Base-by-base conservation (phyloP, 208 protist species). In the Acanthamoeba rhysodes region DNA sequence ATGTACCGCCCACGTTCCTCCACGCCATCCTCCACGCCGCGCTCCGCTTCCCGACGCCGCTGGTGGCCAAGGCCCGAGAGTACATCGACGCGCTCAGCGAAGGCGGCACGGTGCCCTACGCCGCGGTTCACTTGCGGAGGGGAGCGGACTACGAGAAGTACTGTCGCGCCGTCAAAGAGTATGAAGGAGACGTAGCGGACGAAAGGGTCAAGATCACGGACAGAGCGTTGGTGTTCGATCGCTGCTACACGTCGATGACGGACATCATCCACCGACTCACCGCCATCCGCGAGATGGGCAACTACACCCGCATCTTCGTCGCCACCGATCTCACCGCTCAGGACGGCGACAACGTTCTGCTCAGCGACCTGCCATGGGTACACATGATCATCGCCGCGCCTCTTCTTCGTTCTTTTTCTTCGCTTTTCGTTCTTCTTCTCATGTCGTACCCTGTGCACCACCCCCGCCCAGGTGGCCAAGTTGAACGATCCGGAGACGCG, bases 281-380 rank as follows among this genome's bases (percentile, higher is more conserved):
- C 9, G 66, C 66, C 24, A 24, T 74, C 12, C 66, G 66, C 24
- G 66, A 74, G 66, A 20, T 34, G 66, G 66, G 66, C n/a, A 74
- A 74, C 66, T 74, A 74, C 66, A 32, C 66, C 12, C 66, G 66
- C n/a, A 34, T 74, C 66, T 74, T 74, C 66, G 29, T 74, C 22
- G 66, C 66, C n/a, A 74, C 66, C 16, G 66, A 74, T 34, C 66
- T 74, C 29, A 34, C 66, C 66, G 12, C 22, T 14, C n/a, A 27
- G 22, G 66, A 74, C 18, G 22, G 22, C 10, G 66, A 74, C 2
- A 29, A 74, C n/a, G n/a, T 20, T 27, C 66, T 74, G 12, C 29
- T 74, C 22, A 24, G 14, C 14, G 66, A 32, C 66, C 66, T 74
- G 16, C 66, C 66, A 34, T 74, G 66, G 66, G 66, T 37, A 74